Conservation (phyloP, 495 filamentous ascomycete species). For the Penicillium canescens region DNA sequence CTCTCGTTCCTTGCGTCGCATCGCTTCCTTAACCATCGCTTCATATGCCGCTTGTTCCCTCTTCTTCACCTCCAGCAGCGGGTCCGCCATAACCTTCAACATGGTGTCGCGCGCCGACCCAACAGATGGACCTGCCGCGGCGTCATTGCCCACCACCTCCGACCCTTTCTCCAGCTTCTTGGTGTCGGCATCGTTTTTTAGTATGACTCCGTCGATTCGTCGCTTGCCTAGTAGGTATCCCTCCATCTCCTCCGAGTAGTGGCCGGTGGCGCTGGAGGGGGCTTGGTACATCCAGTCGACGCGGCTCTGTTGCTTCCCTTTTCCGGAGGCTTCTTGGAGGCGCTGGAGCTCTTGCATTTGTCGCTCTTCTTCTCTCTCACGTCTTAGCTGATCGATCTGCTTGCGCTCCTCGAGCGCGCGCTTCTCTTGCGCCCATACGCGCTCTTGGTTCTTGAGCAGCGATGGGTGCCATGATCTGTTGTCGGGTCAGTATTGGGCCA, state of each 20-base stretch:
- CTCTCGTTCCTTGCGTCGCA: slow-evolving; percentile 67
- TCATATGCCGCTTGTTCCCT: slow-evolving; percentile 91
- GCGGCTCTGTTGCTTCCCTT: slow-evolving; percentile 67
- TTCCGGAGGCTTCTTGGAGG: slow-evolving; percentile 86
- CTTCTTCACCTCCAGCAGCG: slow-evolving; percentile 86
- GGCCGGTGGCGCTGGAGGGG: slow-evolving; percentile 73
- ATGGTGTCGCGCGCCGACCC: slow-evolving; percentile 71
- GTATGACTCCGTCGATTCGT: slow-evolving; percentile 77
- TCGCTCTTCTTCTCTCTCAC: slow-evolving; percentile 93
- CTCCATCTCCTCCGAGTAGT: slow-evolving; percentile 90
- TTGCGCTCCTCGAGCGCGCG: slow-evolving; percentile 96
- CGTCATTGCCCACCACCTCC: slow-evolving; percentile 61
- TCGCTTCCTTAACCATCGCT: slow-evolving; percentile 80
- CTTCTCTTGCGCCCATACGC: slow-evolving; percentile 85
- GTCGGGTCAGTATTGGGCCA: slow-evolving; percentile 12
- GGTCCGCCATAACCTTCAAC: slow-evolving; percentile 84
- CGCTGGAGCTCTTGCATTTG: slow-evolving; percentile 87
- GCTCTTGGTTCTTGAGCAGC: slow-evolving; percentile 77
- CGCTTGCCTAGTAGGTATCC: slow-evolving; percentile 91
- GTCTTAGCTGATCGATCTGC: slow-evolving; percentile 78
- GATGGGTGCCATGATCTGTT: slow-evolving; percentile 81
- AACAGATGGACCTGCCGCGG: slow-evolving; percentile 59
- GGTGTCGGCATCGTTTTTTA: slow-evolving; percentile 73
- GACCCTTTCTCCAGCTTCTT: slow-evolving; percentile 82
- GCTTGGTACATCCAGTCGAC: slow-evolving; percentile 99